Evolutionary conservation across 1,284 basidiomycete species (phyloP).

Genomic region (Leccinum fallax): DNA sequence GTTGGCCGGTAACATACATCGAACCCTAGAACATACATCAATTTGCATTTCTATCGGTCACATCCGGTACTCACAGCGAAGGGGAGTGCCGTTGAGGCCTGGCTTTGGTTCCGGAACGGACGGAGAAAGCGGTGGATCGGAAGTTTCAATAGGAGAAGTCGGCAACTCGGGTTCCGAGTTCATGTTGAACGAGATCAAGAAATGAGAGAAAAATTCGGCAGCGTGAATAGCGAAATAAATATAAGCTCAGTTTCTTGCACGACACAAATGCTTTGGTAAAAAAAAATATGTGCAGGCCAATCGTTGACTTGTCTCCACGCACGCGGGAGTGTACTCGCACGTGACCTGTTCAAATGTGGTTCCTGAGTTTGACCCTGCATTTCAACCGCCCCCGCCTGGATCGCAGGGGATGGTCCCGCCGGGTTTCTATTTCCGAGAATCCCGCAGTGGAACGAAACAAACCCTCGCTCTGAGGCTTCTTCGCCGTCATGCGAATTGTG

Average conservation of each 20-base stretch:
- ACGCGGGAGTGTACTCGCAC: conserved; percentile 10
- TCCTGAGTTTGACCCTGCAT: too few relatives aligned
- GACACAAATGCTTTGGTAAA: background rate
- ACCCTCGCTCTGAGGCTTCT: background rate
- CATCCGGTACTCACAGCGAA: conserved; percentile 39
- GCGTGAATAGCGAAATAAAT: conserved; percentile 3
- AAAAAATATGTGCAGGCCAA: conserved; percentile 13
- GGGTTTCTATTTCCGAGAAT: background rate
- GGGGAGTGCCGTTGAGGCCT: conserved; percentile 41
- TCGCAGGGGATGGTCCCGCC: background rate
- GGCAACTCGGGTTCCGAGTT: conserved; percentile 22
- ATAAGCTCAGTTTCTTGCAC: conserved; percentile 6
- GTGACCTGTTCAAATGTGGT: background rate
- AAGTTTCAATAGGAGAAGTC: conserved; percentile 39
- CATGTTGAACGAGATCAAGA: conserved; percentile 17
- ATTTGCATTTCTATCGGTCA: background rate
- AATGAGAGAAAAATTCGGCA: background rate
- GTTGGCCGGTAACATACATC: conserved; percentile 42
- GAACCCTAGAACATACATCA: conserved; percentile 41
- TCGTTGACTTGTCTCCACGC: conserved; percentile 9
- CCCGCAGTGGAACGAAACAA: background rate
- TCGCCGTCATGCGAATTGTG: conserved; percentile 8
- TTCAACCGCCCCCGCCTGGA: background rate
- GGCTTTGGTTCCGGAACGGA: conserved; percentile 38
- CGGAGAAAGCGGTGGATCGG: conserved; percentile 32